phyloP scores from a whole-genome alignment of 352 stramenopile genomes.

The Globisporangium abappressorium region DNA sequence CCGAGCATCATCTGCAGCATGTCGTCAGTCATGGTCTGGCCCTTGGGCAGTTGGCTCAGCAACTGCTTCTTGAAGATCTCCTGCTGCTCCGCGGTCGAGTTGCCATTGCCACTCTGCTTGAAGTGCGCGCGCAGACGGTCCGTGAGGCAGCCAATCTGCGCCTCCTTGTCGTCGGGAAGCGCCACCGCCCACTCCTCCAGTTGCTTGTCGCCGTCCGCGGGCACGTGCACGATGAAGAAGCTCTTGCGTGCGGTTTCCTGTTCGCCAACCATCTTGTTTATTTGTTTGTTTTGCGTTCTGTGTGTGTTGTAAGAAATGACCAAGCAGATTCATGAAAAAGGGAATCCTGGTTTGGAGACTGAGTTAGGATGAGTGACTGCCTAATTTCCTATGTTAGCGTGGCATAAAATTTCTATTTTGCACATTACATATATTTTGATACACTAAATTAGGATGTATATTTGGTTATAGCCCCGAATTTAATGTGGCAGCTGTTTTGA shows the following conservation, averaged over 20 bases:
- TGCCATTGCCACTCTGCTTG: constrained; percentile 40
- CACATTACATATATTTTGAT: background rate
- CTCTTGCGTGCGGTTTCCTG: constrained; percentile 39
- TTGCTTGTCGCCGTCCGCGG: constrained; percentile 41
- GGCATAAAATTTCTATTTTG: too few species aligned
- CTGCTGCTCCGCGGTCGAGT: constrained; percentile 46
- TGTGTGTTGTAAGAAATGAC: background rate
- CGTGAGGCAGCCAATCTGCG: constrained; percentile 79
- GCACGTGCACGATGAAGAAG: constrained; percentile 77
- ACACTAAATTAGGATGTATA: background rate
- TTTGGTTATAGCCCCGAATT: background rate
- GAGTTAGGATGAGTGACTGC: background rate
- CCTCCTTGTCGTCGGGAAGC: constrained; percentile 72
- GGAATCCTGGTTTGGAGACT: background rate
- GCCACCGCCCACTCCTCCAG: constrained; percentile 76
- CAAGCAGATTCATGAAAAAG: background rate
- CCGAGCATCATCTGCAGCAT: constrained; percentile 87
- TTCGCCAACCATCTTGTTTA: constrained; percentile 51
- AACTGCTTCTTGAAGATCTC: constrained; percentile 84
- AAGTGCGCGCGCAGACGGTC: constrained; percentile 78
- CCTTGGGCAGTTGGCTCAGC: constrained; percentile 64
- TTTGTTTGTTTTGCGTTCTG: background rate
- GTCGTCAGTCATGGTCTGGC: constrained; percentile 54
- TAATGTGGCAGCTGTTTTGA: constrained; percentile 1
- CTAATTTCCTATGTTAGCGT: too few species aligned